Evolutionary conservation across 805 yeast species (phyloP).

Genomic region (Candida railenensis): DNA sequence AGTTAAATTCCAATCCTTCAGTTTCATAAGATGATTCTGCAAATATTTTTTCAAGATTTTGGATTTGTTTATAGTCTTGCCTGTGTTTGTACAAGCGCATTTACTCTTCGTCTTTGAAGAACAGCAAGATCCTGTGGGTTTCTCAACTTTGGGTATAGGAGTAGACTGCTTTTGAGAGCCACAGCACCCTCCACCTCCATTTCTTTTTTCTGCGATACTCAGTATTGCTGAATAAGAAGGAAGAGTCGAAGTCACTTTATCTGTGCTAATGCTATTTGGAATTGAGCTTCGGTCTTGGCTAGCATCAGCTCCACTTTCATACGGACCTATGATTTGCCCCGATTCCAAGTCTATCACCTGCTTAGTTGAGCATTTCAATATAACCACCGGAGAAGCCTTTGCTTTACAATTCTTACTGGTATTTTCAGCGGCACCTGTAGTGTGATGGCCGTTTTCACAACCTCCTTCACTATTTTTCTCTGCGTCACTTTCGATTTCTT

Average conservation of each 20-base stretch:
- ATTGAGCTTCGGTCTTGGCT: slow-evolving; percentile 11
- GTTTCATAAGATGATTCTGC: slow-evolving; percentile 19
- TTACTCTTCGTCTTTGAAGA: slow-evolving; percentile 13
- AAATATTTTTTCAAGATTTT: slow-evolving; percentile 34
- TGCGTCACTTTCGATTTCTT: slow-evolving; percentile 22
- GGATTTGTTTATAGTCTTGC: slow-evolving; percentile 30
- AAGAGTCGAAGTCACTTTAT: neutral
- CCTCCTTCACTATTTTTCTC: neutral
- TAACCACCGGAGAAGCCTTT: slow-evolving; percentile 22
- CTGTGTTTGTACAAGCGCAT: slow-evolving; percentile 27
- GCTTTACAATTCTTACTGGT: slow-evolving; percentile 1
- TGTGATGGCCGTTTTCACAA: neutral
- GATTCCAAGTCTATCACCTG: slow-evolving; percentile 37
- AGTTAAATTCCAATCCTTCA: slow-evolving; percentile 7
- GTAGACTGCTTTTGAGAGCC: neutral
- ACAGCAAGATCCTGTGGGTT: slow-evolving; percentile 24
- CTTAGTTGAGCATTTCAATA: slow-evolving; percentile 37
- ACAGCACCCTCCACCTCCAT: neutral
- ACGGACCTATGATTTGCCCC: slow-evolving; percentile 41
- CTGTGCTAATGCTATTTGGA: neutral
- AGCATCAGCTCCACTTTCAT: slow-evolving; percentile 13
- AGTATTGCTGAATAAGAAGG: neutral
- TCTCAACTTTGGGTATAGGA: neutral
- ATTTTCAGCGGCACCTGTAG: neutral
- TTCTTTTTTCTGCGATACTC: neutral